Evolutionary conservation across 371 early-diverging fungal species (phyloP).

Genomic region (Mucor irregularis): DNA sequence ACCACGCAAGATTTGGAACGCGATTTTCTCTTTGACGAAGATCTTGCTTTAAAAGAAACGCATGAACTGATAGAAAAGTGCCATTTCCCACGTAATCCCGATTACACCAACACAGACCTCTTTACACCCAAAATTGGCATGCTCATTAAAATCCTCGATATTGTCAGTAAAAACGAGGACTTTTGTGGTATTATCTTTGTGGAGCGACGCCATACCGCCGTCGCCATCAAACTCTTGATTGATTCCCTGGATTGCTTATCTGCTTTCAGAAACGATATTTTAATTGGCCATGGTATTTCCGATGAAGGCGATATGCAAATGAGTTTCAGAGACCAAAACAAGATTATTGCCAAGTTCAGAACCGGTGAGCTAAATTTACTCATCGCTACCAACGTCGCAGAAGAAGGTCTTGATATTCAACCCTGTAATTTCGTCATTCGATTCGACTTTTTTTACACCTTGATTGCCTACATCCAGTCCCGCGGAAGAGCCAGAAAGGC

Average conservation of each 20-base stretch:
- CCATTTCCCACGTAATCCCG: constrained; percentile 33
- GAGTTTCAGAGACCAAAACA: constrained; percentile 63
- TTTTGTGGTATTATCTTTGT: constrained; percentile 91
- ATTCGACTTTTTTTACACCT: constrained; percentile 77
- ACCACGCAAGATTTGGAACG: constrained; percentile 18
- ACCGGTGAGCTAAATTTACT: constrained; percentile 72
- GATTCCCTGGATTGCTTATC: constrained; percentile 38
- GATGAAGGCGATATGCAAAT: constrained; percentile 61
- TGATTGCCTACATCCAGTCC: constrained; percentile 87
- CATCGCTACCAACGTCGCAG: constrained; percentile 94
- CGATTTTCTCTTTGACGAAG: constrained; percentile 29
- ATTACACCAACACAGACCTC: constrained; percentile 14
- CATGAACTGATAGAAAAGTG: constrained; percentile 19
- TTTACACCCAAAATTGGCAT: constrained; percentile 65
- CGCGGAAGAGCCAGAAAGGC: constrained; percentile 89
- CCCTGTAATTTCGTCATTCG: constrained; percentile 89
- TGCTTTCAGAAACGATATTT: constrained; percentile 51
- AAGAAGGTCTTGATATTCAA: constrained; percentile 97
- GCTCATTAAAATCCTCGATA: constrained; percentile 54
- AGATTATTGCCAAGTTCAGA: constrained; percentile 69
- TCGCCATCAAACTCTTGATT: constrained; percentile 60
- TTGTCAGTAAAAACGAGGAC: constrained; percentile 28
- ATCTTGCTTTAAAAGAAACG: constrained; percentile 27
- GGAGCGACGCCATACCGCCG: constrained; percentile 71
- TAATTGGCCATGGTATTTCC: constrained; percentile 72